Evolutionary conservation across 306 rosid genomes (phyloP).

Genomic region (Rosa persica): DNA sequence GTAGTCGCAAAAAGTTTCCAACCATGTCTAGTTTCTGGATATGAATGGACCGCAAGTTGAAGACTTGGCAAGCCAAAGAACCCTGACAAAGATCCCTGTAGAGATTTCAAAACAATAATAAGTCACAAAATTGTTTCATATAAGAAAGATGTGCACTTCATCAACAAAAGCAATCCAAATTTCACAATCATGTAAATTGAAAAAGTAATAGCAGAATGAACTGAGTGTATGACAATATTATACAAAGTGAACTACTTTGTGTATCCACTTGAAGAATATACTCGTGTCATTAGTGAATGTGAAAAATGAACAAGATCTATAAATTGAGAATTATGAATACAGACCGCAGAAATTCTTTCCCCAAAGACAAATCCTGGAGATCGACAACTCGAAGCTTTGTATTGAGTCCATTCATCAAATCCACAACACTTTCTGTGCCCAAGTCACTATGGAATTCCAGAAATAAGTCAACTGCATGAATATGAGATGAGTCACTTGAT

Average conservation of each 20-base stretch:
- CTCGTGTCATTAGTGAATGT: not conserved
- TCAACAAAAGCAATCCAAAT: not conserved
- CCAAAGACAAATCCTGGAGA: conserved; percentile 53
- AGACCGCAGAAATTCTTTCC: conserved; percentile 63
- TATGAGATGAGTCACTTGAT: conserved; percentile 45
- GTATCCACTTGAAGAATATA: not conserved
- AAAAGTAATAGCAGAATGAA: not conserved
- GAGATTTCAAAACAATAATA: conserved; percentile 32
- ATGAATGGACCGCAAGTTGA: conserved; percentile 56
- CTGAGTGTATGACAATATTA: not conserved
- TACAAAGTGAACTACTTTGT: not conserved
- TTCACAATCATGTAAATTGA: not conserved
- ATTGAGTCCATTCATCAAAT: conserved; percentile 56
- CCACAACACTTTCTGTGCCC: conserved; percentile 49
- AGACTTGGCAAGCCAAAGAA: conserved; percentile 71
- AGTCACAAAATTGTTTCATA: conserved; percentile 16
- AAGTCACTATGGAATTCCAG: conserved; percentile 46
- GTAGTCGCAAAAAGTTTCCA: conserved; percentile 59
- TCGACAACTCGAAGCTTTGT: conserved; percentile 71
- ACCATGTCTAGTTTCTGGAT: conserved; percentile 59
- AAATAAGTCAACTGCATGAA: conserved; percentile 60
- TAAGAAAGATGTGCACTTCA: conserved; percentile 12
- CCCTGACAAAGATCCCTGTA: conserved; percentile 57
- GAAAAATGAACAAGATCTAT: conserved; percentile 3
- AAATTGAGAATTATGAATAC: not conserved